Conservation (phyloP, 2,329 filamentous ascomycete genomes). For the Plenodomus biglobosus region DNA sequence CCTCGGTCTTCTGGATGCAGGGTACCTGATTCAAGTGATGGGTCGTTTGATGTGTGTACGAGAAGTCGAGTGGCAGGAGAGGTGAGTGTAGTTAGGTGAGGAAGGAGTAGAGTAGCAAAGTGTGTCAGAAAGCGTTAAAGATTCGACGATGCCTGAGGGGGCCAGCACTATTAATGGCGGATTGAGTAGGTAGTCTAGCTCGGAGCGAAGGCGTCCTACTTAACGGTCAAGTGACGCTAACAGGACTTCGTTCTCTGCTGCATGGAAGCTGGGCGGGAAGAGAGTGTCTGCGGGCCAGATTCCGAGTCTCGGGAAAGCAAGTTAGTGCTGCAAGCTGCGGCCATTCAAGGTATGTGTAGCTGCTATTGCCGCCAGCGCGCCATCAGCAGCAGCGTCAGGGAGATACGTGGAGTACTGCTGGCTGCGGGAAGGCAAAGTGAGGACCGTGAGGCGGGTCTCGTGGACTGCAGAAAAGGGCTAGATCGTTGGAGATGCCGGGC, state of each 20-base stretch:
- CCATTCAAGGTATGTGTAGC: constrained; percentile 23
- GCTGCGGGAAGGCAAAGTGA: constrained; percentile 21
- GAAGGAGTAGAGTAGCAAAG: constrained; percentile 6
- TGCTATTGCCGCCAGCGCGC: constrained; percentile 17
- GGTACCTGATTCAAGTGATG: not conserved
- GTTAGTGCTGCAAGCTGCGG: constrained; percentile 18
- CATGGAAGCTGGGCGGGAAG: not conserved
- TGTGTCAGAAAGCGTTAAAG: constrained; percentile 10
- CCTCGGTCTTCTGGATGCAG: not conserved
- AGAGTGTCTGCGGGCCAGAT: constrained; percentile 3
- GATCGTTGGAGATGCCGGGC: constrained; percentile 29
- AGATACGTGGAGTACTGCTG: constrained; percentile 26
- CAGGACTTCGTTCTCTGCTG: constrained; percentile 10
- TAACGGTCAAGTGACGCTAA: constrained; percentile 35
- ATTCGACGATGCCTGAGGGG: constrained; percentile 7
- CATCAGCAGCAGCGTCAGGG: constrained; percentile 10
- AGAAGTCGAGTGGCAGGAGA: not conserved
- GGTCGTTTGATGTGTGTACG: not conserved
- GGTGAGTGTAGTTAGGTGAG: not conserved
- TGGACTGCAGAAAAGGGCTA: constrained; percentile 35
- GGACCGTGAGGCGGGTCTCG: constrained; percentile 33
- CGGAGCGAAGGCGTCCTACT: constrained; percentile 15
- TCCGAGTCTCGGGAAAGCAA: constrained; percentile 26
- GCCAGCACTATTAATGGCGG: constrained; percentile 12
- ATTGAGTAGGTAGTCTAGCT: constrained; percentile 6